Base-by-base conservation (phyloP, 202 grass and related monocot genomes). In the Saccharum hybrid region DNA sequence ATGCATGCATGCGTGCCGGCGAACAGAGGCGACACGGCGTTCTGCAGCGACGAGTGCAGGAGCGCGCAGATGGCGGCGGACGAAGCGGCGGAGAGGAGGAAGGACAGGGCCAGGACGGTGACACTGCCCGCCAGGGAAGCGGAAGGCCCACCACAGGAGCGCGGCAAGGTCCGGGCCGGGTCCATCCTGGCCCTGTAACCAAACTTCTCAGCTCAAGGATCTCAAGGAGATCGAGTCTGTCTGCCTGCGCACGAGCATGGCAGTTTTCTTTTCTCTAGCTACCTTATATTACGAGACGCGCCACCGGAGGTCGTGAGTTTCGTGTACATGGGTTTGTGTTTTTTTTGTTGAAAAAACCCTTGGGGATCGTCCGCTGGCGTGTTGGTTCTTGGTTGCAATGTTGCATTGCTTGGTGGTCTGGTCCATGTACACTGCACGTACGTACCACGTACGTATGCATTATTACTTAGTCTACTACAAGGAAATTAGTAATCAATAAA, bases 1-100 rank as follows among this genome's bases (percentile, higher is more conserved):
- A 26, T 28, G 10, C 46, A 15, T 22, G 13, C 45, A 22, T 22
- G 13, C 45, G 16, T 65, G 28, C 66, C 40, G 7, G 19, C 46
- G 48, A 57, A 31, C 88, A 87, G 82, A 66, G 82, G 86, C 9
- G 79, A 88, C 68, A 79, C 42, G 40, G 63, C 89, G 61, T 91
- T 88, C 74, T 91, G 86, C 57, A 91, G 78, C 86, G 74, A 83
- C 68, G 86, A 88, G 68, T 91, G 89, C 78, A 45, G 89, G 78
- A 57, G 31, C n/a, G 63, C 21, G 78, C 78, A 85, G 82, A 91
- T 88, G 56, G 86, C 82, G 78, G 70, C 64, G 67, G 85, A 91
- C 60, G 82, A 78, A 67, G 74, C 66, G 77, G 41, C 45, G 63
- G 85, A 91, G 78, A 85, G 30, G 43, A 70, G 12, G 54, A 56